Evolutionary conservation across 2,329 filamentous ascomycete genomes (phyloP).

Genomic region (Juglanconis oblonga): DNA sequence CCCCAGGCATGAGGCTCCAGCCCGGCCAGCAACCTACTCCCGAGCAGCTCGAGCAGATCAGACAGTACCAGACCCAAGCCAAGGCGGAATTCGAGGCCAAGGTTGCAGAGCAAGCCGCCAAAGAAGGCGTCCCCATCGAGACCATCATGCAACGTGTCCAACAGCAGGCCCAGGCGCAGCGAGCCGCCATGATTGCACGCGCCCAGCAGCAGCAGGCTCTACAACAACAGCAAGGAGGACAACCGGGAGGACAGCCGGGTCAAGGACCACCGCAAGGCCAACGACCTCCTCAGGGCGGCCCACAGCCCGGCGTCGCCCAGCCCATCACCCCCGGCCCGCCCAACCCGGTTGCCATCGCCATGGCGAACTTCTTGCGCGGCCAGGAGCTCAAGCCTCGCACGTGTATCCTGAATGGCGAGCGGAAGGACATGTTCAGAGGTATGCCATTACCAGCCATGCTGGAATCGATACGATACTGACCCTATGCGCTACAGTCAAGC

Average conservation of each 20-base stretch:
- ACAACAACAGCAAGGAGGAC: conserved; percentile 31
- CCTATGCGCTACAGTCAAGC: conserved; percentile 67
- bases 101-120: conserved; percentile 77
- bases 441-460: conserved; percentile 22
- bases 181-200: conserved; percentile 1
- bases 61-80: conserved; percentile 10
- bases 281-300: conserved; percentile 29
- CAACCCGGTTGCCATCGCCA: conserved; percentile 81
- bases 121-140: conserved; percentile 78
- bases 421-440: conserved; percentile 98
- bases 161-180: conserved; percentile 45
- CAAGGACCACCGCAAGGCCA: conserved; percentile 30
- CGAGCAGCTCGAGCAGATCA: conserved; percentile 73
- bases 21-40: conserved; percentile 46
- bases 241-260: conserved; percentile 34
- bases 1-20: conserved; percentile 26
- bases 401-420: conserved; percentile 90
- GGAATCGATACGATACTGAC: conserved; percentile 18
- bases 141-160: conserved; percentile 75
- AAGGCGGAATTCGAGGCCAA: conserved; percentile 63
- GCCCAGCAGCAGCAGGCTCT: conserved; percentile 43
- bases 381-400: conserved; percentile 88
- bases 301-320: conserved; percentile 53
- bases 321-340: conserved; percentile 76
- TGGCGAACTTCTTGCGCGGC: conserved; percentile 80